Percentiles rank a stretch among this genome's conserved stretches.
These are phyloP conservation scores for Ganoderma lucidum DNA, from an alignment of 1,284 basidiomycete species.

Conservation along the genomic window DNA sequence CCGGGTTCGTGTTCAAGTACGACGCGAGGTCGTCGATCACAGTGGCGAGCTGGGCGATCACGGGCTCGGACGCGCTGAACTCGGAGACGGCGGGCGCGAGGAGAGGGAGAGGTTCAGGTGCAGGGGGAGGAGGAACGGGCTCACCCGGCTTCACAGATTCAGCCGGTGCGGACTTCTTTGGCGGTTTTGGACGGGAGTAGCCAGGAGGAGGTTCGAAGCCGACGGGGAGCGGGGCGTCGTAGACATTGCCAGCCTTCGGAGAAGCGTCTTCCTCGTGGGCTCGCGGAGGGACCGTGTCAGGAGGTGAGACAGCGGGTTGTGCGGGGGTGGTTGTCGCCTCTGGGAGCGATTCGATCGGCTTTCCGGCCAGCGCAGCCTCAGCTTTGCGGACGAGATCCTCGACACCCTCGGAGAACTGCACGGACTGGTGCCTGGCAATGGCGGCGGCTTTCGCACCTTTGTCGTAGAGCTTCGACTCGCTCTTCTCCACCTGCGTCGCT, in stretches of 20 bases:
- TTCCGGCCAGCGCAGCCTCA: constrained; percentile 69
- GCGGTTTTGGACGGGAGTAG: constrained; percentile 66
- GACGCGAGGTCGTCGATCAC: constrained; percentile 94
- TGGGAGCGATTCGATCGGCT: constrained; percentile 43
- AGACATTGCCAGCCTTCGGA: constrained; percentile 52
- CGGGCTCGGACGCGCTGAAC: constrained; percentile 81
- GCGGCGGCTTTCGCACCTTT: constrained; percentile 50
- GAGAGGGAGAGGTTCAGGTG: constrained; percentile 69
- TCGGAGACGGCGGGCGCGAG: constrained; percentile 85
- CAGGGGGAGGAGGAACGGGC: constrained; percentile 36
- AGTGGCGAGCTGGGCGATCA: constrained; percentile 90
- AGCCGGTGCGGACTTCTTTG: constrained; percentile 35
- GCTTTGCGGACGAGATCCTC: constrained; percentile 72
- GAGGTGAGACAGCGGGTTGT: constrained; percentile 41
- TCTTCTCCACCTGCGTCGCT: constrained; percentile 59
- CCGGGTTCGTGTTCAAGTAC: constrained; percentile 82
- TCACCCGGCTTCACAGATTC: constrained; percentile 43
- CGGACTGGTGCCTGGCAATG: constrained; percentile 55
- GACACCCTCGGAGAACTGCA: constrained; percentile 67
- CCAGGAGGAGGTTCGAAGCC: constrained; percentile 94
- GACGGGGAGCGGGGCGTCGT: constrained; percentile 81
- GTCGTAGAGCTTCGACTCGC: constrained; percentile 48
- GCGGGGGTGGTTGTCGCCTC: constrained; percentile 45
- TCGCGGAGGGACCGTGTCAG: constrained; percentile 38
- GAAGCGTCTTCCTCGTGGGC: constrained; percentile 22